These are phyloP conservation scores for Amphirosellinia nigrospora DNA, from an alignment of 495 filamentous ascomycete genomes.

Conservation along the genomic window DNA sequence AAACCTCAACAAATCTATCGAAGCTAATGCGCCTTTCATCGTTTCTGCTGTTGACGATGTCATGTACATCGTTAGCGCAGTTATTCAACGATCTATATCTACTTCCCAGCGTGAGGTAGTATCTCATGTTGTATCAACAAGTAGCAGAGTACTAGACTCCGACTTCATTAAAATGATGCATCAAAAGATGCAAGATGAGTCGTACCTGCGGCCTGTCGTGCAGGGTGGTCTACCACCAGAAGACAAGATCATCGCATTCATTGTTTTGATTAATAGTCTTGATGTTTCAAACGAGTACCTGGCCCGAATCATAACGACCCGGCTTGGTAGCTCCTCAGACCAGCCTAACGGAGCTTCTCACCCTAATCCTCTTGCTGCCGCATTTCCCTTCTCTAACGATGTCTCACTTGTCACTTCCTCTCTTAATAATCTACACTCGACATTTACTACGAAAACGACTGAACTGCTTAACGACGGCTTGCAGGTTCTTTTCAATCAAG, in stretches of 20 bases:
- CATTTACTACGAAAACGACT: slow-evolving; percentile 74
- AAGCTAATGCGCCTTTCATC: slow-evolving; percentile 82
- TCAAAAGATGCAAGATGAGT: slow-evolving; percentile 94
- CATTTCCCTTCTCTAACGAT: slow-evolving; percentile 82
- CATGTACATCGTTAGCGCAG: slow-evolving; percentile 97
- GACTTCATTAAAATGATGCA: slow-evolving; percentile 98
- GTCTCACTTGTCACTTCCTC: slow-evolving; percentile 67
- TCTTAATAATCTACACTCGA: slow-evolving; percentile 69
- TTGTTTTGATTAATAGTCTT: slow-evolving; percentile 93
- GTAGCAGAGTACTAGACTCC: slow-evolving; percentile 84
- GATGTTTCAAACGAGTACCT: slow-evolving; percentile 90
- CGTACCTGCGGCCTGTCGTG: slow-evolving; percentile 76
- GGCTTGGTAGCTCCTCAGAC: slow-evolving; percentile 56
- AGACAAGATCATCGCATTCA: slow-evolving; percentile 80
- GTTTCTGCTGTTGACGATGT: slow-evolving; percentile 97
- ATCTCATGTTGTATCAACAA: slow-evolving; percentile 74
- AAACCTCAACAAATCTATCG: slow-evolving; percentile 69
- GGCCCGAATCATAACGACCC: slow-evolving; percentile 77
- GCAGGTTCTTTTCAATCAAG: slow-evolving; percentile 82
- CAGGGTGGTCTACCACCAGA: slow-evolving; percentile 83
- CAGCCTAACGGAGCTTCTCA: slow-evolving; percentile 31
- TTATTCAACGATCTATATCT: slow-evolving; percentile 81
- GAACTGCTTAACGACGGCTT: slow-evolving; percentile 86
- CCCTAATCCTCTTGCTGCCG: slow-evolving; percentile 56
- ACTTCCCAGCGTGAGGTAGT: slow-evolving; percentile 82